phyloP scores from a whole-genome alignment of 768 basidiomycete species.

The Paxillus ammoniavirescens region DNA sequence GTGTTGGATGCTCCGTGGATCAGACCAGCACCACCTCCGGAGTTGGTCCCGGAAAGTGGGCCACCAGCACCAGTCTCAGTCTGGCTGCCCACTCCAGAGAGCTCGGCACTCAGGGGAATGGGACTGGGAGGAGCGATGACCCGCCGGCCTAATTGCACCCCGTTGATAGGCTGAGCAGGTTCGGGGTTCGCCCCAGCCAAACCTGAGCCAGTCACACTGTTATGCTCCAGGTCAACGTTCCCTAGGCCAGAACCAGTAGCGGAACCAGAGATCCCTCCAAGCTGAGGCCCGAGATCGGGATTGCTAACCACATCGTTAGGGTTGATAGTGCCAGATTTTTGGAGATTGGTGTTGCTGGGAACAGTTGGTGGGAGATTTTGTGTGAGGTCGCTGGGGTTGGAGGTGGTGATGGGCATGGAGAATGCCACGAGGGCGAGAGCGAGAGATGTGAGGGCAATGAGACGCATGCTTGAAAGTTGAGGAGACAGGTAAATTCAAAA shows the following conservation, averaged over 20 bases:
- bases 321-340: too few species aligned
- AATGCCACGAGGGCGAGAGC: conserved; percentile 4
- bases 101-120: neutral
- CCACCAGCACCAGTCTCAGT: neutral
- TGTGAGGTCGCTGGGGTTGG: neutral
- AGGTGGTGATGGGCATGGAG: conserved; percentile 4
- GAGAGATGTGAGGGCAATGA: conserved; percentile 8
- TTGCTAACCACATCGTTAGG: too few species aligned
- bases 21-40: neutral
- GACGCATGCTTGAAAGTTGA: conserved; percentile 8
- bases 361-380: neutral
- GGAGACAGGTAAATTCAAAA: neutral
- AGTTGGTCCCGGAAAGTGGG: neutral
- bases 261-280: too few species aligned
- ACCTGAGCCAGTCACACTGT: too few species aligned
- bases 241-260: too few species aligned
- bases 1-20: neutral
- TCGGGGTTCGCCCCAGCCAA: too few species aligned
- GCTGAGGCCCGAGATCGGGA: too few species aligned
- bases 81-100: neutral
- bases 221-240: too few species aligned
- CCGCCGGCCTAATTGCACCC: too few species aligned
- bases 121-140: too few species aligned
- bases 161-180: too few species aligned
- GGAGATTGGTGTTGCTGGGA: too few species aligned